Conservation (phyloP, 139 green algal genomes). For the Parachlorella kessleri region DNA sequence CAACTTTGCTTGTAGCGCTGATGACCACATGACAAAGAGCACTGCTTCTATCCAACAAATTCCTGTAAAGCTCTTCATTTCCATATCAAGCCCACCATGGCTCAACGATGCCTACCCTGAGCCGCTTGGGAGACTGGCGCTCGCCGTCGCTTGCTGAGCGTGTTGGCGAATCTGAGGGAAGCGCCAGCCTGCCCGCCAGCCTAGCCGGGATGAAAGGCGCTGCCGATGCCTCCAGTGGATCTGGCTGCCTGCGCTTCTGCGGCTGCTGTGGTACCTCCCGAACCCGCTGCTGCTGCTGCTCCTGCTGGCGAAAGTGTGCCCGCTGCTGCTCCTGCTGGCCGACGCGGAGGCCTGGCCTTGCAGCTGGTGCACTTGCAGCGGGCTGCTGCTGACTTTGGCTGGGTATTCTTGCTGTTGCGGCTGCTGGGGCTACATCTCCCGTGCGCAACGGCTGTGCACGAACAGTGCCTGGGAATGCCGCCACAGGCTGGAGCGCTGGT, state of each 20-base stretch:
- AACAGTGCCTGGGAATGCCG: neutral
- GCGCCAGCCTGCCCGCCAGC: constrained; percentile 21
- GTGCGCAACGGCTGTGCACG: constrained; percentile 6
- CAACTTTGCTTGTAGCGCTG: neutral
- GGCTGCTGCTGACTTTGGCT: neutral
- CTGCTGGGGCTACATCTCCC: neutral
- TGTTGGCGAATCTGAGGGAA: neutral
- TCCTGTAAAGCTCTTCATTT: neutral
- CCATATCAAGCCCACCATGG: neutral
- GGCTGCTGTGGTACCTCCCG: neutral
- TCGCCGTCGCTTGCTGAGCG: no score
- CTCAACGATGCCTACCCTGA: no score
- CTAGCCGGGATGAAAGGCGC: neutral
- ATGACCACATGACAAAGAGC: neutral
- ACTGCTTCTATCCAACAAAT: neutral
- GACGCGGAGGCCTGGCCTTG: neutral
- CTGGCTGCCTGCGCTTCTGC: neutral
- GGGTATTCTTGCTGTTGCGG: neutral
- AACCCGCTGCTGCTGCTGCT: neutral
- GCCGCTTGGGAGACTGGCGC: no score
- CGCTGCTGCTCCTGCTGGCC: neutral
- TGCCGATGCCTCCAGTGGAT: neutral
- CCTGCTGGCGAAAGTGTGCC: neutral
- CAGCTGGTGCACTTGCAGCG: neutral
- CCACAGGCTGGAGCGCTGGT: neutral